Evolutionary conservation across 192 early-diverging fungal genomes (phyloP), one percentile per base, ranked within the genome.

Genomic region (Mortierella alpina): DNA sequence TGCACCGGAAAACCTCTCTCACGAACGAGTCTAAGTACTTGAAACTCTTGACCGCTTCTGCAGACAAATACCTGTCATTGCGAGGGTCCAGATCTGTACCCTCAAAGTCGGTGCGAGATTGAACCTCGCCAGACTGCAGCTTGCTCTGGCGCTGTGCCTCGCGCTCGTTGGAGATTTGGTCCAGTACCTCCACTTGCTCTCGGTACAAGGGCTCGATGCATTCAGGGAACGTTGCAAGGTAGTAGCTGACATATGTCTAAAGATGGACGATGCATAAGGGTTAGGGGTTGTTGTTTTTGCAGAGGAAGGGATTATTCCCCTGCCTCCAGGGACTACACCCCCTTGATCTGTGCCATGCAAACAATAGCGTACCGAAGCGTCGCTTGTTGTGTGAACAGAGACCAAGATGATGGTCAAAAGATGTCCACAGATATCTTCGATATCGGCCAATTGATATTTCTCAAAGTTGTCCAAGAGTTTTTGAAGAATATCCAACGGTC

Each of bases 1-100:
- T 55, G 60, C 40, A 63, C 18, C 81, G 58, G 40, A 82, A 62
- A 12, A 66, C 46, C 59, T 82, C 81, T 1, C 81, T 66, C 5
- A 75, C 50, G 55, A 75, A 75, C 48, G 72, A 75, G 52, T 82
- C 81, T 40, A 82, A 68, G 23, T 75, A 63, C 41, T 71, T 73
- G 52, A 82, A 54, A 10, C 66, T 64, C 61, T 71, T 79, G 55
- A 82, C 41, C 45, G 66, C 68, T 20, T 20, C 50, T 39, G 60
- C 59, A 1, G 59, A 60, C 13, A 63, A 51, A 46, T 62, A 58
- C 7, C 53, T 48, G 51, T 78, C 66, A 57, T 64, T 22, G 0
- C 53, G 23, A 13, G 55, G 53, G 31, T 64, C 63, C 22, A 64
- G 15, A 7, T 64, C 63, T 15, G 47, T 22, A 6, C 48, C 23